phyloP scores from a whole-genome alignment of 2,329 filamentous ascomycete species.

The Helotiales sp. region DNA sequence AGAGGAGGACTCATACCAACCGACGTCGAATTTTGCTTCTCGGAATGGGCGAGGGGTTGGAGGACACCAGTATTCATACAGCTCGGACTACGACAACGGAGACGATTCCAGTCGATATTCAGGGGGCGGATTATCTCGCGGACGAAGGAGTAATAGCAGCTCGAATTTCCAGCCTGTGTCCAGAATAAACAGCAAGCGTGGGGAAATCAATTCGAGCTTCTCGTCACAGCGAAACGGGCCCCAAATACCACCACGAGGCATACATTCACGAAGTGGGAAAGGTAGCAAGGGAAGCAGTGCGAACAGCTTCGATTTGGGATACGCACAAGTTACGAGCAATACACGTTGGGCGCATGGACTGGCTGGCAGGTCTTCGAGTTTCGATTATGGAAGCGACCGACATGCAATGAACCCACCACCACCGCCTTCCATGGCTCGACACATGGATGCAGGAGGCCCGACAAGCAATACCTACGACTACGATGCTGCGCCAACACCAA shows the following conservation, averaged over 20 bases:
- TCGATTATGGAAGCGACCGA: constrained; percentile 62
- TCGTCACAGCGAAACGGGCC: constrained; percentile 30
- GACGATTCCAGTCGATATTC: constrained; percentile 56
- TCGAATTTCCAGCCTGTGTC: constrained; percentile 67
- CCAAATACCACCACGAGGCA: constrained; percentile 43
- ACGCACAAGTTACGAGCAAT: constrained; percentile 55
- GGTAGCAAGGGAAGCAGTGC: constrained; percentile 72
- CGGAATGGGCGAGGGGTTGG: constrained; percentile 24
- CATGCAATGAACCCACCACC: constrained; percentile 32
- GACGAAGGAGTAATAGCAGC: constrained; percentile 77
- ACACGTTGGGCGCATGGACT: constrained; percentile 55
- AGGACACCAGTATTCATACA: constrained; percentile 59
- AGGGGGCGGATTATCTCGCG: constrained; percentile 49
- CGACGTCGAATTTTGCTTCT: constrained; percentile 27
- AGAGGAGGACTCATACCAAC: constrained; percentile 32
- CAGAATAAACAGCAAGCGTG: constrained; percentile 61
- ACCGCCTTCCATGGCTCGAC: constrained; percentile 35
- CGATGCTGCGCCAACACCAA: constrained; percentile 85
- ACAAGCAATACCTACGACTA: constrained; percentile 49
- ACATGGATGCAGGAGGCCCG: constrained; percentile 17
- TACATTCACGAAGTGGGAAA: constrained; percentile 59
- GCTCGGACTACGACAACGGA: constrained; percentile 57
- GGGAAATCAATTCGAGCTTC: constrained; percentile 37
- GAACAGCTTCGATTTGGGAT: constrained; percentile 65
- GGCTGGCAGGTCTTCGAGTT: constrained; percentile 66